A percentile compares a stretch with the other conserved stretches of the same genome.
These are phyloP conservation scores for Penicillium dipodomyicola DNA, from an alignment of 495 filamentous ascomycete genomes.

Conservation along the genomic window DNA sequence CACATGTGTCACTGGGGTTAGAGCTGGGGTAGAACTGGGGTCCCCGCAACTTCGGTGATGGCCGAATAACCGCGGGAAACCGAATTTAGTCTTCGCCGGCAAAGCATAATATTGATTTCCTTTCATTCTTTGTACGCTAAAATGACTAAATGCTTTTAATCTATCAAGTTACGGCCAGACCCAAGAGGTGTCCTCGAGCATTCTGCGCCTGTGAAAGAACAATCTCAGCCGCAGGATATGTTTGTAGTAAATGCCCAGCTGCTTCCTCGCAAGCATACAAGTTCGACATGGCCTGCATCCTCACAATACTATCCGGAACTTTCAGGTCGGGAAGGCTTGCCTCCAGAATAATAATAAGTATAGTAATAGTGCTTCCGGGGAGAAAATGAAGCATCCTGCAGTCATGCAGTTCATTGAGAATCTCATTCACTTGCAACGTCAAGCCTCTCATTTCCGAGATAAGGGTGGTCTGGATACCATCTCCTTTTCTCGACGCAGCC, in stretches of 20 bases:
- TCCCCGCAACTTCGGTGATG: conserved; percentile 8
- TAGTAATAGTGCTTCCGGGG: conserved; percentile 3
- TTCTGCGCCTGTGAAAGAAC: conserved; percentile 9
- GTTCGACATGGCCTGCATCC: conserved; percentile 11
- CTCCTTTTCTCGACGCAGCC: conserved; percentile 1
- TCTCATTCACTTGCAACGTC: conserved; percentile 5
- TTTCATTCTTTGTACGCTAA: conserved; percentile 3
- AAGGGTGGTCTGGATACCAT: neutral
- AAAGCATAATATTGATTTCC: neutral
- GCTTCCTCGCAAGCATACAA: conserved; percentile 11
- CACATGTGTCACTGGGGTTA: neutral
- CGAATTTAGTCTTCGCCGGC: neutral
- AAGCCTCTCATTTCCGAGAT: conserved; percentile 2
- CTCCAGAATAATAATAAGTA: conserved; percentile 7
- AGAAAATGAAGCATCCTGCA: conserved; percentile 12
- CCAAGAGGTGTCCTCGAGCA: conserved; percentile 9
- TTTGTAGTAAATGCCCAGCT: conserved; percentile 7
- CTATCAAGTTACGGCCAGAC: neutral
- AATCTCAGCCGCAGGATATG: conserved; percentile 13
- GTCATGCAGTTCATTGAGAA: conserved; percentile 9
- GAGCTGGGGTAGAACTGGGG: conserved; percentile 2
- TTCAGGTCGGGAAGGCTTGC: conserved; percentile 7
- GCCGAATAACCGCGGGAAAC: neutral
- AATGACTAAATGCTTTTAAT: neutral
- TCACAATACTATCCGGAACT: conserved; percentile 8